Evolutionary conservation across 495 filamentous ascomycete genomes (phyloP).

Genomic region (Pseudotulostoma volvatum): DNA sequence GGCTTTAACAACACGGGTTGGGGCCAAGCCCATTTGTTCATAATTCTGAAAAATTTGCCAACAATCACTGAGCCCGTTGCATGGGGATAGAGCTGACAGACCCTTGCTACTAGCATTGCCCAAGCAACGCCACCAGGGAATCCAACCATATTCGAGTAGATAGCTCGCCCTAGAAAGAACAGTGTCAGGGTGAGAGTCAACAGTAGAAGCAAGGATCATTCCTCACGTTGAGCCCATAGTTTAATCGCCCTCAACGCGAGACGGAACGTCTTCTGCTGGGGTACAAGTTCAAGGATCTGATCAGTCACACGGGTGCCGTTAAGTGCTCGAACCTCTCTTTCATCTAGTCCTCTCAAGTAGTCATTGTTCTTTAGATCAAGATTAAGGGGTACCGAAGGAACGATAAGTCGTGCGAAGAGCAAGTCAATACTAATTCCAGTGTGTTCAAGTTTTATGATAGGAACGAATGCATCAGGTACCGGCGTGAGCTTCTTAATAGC

Average conservation of each 20-base stretch:
- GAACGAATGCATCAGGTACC: slow-evolving; percentile 79
- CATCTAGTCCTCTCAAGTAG: slow-evolving; percentile 70
- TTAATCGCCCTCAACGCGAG: slow-evolving; percentile 82
- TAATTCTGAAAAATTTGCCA: slow-evolving; percentile 82
- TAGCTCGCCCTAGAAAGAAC: slow-evolving; percentile 44
- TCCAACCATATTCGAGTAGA: slow-evolving; percentile 89
- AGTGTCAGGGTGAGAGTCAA: slow-evolving; percentile 4
- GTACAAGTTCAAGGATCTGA: slow-evolving; percentile 76
- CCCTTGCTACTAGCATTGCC: slow-evolving; percentile 90
- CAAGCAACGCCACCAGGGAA: slow-evolving; percentile 95
- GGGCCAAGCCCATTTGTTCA: slow-evolving; percentile 87
- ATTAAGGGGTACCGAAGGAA: slow-evolving; percentile 53
- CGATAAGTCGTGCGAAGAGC: slow-evolving; percentile 67
- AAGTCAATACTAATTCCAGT: slow-evolving; percentile 86
- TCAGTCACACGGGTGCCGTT: slow-evolving; percentile 90
- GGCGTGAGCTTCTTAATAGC: slow-evolving; percentile 73
- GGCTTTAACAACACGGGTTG: slow-evolving; percentile 74
- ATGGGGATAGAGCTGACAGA: slow-evolving; percentile 94
- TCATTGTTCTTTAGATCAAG: slow-evolving; percentile 66
- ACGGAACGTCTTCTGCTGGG: slow-evolving; percentile 75
- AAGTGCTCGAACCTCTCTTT: slow-evolving; percentile 68
- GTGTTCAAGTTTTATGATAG: slow-evolving; percentile 89
- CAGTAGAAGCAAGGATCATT: neutral
- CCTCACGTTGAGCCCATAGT: slow-evolving; percentile 77
- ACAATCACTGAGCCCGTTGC: slow-evolving; percentile 75